phyloP scores from a whole-genome alignment of 345 rosid species.

The Excoecaria cochinchinensis region DNA sequence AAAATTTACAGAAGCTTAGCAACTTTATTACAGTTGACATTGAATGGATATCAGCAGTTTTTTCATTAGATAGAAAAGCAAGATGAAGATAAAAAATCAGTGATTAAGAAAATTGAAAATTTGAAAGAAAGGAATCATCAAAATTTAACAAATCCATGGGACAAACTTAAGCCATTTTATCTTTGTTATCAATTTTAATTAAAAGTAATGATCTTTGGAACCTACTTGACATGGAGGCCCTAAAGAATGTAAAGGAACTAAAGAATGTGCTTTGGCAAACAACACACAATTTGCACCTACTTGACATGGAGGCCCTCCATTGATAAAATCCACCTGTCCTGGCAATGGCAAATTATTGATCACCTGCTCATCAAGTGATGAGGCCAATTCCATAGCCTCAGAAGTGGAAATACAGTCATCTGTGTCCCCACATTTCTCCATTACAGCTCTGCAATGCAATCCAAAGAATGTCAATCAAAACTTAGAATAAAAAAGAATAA shows the following conservation, averaged over 20 bases:
- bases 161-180: not conserved
- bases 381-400: constrained; percentile 58
- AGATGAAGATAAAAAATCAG: not conserved
- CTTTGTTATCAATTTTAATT: not conserved
- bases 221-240: too few species aligned
- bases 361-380: constrained; percentile 40
- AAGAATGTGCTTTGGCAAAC: not conserved
- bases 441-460: constrained; percentile 57
- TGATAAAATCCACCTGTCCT: constrained; percentile 88
- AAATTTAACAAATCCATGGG: not conserved
- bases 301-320: constrained; percentile 98
- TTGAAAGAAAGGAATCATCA: not conserved
- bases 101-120: not conserved
- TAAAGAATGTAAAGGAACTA: too few species aligned
- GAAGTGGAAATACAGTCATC: constrained; percentile 80
- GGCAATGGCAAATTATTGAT: constrained; percentile 41
- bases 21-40: too few species aligned
- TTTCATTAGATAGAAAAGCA: not conserved
- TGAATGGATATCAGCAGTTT: not conserved
- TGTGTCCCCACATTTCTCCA: constrained; percentile 70
- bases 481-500: not conserved
- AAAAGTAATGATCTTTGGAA: not conserved
- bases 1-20: too few species aligned
- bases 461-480: not conserved
- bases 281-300: constrained; percentile 24